Evolutionary conservation across 208 protist species (phyloP).

Genomic region (Leishmania tarentolae): DNA sequence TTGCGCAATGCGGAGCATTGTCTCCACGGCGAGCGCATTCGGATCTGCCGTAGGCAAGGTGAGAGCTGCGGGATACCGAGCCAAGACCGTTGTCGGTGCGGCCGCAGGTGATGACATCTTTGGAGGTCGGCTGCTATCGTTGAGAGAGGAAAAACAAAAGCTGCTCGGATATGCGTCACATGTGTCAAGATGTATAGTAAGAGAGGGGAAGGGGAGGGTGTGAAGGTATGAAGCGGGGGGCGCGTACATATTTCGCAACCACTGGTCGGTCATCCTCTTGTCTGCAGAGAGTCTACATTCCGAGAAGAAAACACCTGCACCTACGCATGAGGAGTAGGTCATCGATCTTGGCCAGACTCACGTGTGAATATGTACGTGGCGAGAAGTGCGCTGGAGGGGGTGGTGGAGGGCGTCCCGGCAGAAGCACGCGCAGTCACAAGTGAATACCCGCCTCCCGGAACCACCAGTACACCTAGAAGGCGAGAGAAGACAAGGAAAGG

Average conservation of each 20-base stretch:
- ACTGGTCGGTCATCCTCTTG: background rate
- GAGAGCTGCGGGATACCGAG: slow-evolving; percentile 42
- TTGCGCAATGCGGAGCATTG: slow-evolving; percentile 58
- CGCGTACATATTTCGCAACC: background rate
- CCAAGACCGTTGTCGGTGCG: slow-evolving; percentile 19
- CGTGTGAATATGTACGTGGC: background rate
- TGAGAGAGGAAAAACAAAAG: background rate
- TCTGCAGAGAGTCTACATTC: background rate
- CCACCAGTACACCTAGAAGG: background rate
- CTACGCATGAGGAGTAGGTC: background rate
- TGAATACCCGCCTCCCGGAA: background rate
- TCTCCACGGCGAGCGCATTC: slow-evolving; percentile 64
- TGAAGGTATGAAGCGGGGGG: too few species aligned
- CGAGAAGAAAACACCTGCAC: background rate
- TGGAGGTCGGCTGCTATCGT: background rate
- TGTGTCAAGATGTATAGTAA: background rate
- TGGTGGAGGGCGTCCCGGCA: background rate
- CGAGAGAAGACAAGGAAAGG: background rate
- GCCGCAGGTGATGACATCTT: background rate
- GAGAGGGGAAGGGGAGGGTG: background rate
- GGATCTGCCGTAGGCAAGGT: slow-evolving; percentile 74
- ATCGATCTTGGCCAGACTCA: background rate
- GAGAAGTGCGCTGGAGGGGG: background rate
- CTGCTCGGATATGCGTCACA: background rate
- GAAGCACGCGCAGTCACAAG: background rate